phyloP scores from a whole-genome alignment of 1,284 basidiomycete species.

The Ganoderma sinense region DNA sequence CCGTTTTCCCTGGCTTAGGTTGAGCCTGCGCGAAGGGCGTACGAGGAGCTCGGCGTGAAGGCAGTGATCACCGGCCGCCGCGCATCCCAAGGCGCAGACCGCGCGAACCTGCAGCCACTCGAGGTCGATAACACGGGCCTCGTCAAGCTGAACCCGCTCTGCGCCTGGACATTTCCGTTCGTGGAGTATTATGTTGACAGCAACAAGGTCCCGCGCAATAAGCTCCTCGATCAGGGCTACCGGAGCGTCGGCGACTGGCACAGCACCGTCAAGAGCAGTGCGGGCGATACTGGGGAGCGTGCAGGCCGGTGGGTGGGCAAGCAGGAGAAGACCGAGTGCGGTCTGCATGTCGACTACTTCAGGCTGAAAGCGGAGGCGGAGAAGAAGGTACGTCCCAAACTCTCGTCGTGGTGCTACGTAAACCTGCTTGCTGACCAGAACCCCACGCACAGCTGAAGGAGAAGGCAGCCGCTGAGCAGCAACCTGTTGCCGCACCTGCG shows the following conservation, averaged over 20 bases:
- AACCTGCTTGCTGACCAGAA: not conserved
- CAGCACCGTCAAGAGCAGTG: constrained; percentile 80
- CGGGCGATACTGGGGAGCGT: constrained; percentile 83
- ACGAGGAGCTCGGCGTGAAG: constrained; percentile 82
- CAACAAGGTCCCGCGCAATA: constrained; percentile 91
- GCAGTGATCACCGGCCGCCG: constrained; percentile 95
- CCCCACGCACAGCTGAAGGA: constrained; percentile 17
- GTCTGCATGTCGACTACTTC: constrained; percentile 91
- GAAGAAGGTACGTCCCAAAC: constrained; percentile 33
- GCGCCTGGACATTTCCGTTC: constrained; percentile 87
- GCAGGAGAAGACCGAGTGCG: constrained; percentile 93
- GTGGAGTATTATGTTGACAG: constrained; percentile 89
- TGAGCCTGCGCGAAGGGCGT: constrained; percentile 92
- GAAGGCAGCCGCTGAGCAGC: constrained; percentile 19
- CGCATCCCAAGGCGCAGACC: constrained; percentile 90
- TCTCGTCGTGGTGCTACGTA: not conserved
- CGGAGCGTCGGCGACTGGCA: constrained; percentile 98
- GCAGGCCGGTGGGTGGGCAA: constrained; percentile 93
- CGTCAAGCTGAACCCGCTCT: constrained; percentile 95
- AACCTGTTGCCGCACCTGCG: constrained; percentile 11
- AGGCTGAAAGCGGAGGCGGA: constrained; percentile 64
- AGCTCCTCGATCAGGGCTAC: constrained; percentile 91
- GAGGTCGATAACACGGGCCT: constrained; percentile 94
- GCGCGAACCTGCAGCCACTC: constrained; percentile 84
- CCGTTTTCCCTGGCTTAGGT: constrained; percentile 57